phyloP scores from a whole-genome alignment of 2,329 filamentous ascomycete species.

The Teratosphaeria epicoccoides region DNA sequence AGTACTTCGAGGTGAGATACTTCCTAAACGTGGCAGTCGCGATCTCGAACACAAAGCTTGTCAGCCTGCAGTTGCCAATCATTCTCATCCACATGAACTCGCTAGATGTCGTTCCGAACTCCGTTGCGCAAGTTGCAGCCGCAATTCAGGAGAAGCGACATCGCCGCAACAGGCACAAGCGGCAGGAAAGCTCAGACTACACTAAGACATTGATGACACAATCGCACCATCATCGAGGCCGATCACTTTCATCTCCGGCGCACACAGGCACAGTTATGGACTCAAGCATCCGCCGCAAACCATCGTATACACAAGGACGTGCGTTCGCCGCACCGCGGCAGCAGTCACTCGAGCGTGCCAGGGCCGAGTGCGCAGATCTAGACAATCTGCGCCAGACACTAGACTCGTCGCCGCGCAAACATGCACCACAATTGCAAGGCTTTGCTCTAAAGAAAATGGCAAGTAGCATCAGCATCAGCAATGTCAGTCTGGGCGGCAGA shows the following conservation, averaged over 20 bases:
- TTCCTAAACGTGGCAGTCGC: conserved; percentile 43
- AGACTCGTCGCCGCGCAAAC: conserved; percentile 36
- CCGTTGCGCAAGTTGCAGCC: conserved; percentile 44
- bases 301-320: conserved; percentile 38
- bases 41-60: conserved; percentile 37
- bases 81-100: conserved; percentile 49
- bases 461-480: conserved; percentile 17
- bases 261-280: conserved; percentile 4
- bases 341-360: conserved; percentile 39
- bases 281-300: conserved; percentile 20
- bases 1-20: conserved; percentile 47
- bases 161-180: conserved; percentile 1
- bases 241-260: conserved; percentile 19
- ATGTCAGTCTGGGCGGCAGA: conserved; percentile 10
- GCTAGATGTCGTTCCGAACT: conserved; percentile 45
- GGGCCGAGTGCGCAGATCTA: conserved; percentile 32
- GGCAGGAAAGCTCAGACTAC: conserved; percentile 3
- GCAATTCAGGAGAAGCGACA: conserved; percentile 20
- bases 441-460: conserved; percentile 14
- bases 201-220: not conserved
- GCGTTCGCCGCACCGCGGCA: conserved; percentile 43
- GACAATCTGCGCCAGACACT: conserved; percentile 31
- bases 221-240: conserved; percentile 7
- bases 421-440: conserved; percentile 11
- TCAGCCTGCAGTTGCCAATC: conserved; percentile 45